These are phyloP conservation scores for Pythium utonaiense DNA, from an alignment of 352 stramenopile species.

Conservation along the genomic window DNA sequence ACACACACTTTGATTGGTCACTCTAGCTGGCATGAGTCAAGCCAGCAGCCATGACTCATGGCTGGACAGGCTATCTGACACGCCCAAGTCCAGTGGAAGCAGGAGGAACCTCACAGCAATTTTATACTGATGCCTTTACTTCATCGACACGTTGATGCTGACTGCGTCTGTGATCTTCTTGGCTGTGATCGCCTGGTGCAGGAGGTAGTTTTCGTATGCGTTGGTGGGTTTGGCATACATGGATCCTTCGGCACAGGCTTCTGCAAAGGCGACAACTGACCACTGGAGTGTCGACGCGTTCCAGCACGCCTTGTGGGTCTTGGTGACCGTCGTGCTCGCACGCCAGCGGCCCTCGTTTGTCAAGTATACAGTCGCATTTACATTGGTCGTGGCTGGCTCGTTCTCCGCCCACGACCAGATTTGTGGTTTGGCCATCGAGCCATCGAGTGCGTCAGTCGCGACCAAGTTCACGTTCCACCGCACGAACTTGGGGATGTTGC, in stretches of 20 bases:
- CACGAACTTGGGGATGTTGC: conserved; percentile 45
- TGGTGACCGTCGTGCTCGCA: conserved; percentile 19
- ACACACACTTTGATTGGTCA: no score
- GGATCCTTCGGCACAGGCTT: conserved; percentile 26
- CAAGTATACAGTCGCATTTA: conserved; percentile 30
- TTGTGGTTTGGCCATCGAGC: conserved; percentile 44
- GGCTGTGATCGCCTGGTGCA: conserved; percentile 28
- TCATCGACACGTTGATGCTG: conserved; percentile 24
- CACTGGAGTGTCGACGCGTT: conserved; percentile 31
- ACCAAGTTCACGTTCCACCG: conserved; percentile 57
- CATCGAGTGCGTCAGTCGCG: conserved; percentile 39
- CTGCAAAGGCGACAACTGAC: conserved; percentile 28
- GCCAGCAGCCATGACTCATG: no score
- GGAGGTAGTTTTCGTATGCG: conserved; percentile 51
- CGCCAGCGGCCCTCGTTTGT: conserved; percentile 33
- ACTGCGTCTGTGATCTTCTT: conserved; percentile 35
- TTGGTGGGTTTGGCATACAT: conserved; percentile 32
- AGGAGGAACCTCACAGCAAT: no score
- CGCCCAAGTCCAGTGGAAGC: no score
- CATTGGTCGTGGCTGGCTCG: conserved; percentile 32
- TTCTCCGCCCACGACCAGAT: conserved; percentile 56
- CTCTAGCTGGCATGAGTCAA: no score
- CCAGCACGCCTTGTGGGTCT: conserved; percentile 42
- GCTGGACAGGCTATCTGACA: no score
- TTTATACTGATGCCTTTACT: no score